Percentiles rank a stretch among this genome's conserved stretches.
These are phyloP conservation scores for Termitomyces heimii DNA, from an alignment of 768 basidiomycete species.

Conservation along the genomic window DNA sequence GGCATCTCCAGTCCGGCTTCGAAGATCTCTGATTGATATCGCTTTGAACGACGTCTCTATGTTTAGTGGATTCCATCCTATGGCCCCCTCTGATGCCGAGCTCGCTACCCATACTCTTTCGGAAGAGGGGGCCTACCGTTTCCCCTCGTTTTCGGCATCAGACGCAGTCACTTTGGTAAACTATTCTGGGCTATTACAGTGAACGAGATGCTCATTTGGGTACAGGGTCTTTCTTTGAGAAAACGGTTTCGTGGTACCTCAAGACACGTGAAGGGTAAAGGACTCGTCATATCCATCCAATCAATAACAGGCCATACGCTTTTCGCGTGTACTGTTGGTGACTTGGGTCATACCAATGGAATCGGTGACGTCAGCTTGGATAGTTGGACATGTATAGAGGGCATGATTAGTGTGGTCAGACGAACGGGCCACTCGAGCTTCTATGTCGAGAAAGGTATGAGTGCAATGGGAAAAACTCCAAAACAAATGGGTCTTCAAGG, in stretches of 20 bases:
- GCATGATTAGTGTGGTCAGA: slow-evolving; percentile 73
- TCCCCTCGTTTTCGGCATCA: slow-evolving; percentile 65
- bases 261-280: slow-evolving; percentile 71
- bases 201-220: background rate
- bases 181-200: background rate
- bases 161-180: slow-evolving; percentile 75
- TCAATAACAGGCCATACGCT: slow-evolving; percentile 72
- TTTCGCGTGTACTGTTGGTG: slow-evolving; percentile 81
- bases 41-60: slow-evolving; percentile 25
- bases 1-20: background rate
- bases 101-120: slow-evolving; percentile 63
- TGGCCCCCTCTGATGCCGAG: slow-evolving; percentile 65
- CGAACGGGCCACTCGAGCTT: slow-evolving; percentile 81
- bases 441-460: slow-evolving; percentile 85
- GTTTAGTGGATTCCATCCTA: slow-evolving; percentile 60
- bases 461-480: slow-evolving; percentile 73
- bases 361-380: slow-evolving; percentile 75
- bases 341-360: slow-evolving; percentile 60
- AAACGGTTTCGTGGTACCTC: slow-evolving; percentile 77
- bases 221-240: slow-evolving; percentile 62
- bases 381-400: slow-evolving; percentile 73
- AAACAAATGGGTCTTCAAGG: slow-evolving; percentile 66
- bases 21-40: background rate
- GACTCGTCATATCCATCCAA: slow-evolving; percentile 76
- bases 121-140: slow-evolving; percentile 68